phyloP scores from a whole-genome alignment of 2,329 filamentous ascomycete genomes.

The Fusarium odoratissimum region DNA sequence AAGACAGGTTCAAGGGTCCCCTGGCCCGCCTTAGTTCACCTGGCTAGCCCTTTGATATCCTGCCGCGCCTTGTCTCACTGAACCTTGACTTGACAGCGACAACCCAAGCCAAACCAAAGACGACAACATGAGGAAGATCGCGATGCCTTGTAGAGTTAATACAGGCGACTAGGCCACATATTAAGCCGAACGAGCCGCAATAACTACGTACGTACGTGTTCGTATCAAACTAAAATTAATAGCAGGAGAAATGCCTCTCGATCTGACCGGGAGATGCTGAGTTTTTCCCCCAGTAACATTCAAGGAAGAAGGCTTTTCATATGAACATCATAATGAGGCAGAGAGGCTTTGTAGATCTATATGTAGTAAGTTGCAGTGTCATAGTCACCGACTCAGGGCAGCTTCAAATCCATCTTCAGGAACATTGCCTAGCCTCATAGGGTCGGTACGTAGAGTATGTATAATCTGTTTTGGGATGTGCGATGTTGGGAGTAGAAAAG shows the following conservation, averaged over 20 bases:
- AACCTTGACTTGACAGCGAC: constrained; percentile 27
- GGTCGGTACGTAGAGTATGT: constrained; percentile 2
- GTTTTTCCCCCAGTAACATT: constrained; percentile 13
- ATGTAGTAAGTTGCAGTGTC: neutral
- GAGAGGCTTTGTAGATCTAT: neutral
- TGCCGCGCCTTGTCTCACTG: constrained; percentile 32
- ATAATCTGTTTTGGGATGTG: constrained; percentile 6
- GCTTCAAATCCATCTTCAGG: neutral
- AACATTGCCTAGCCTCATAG: constrained; percentile 13
- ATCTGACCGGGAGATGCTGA: constrained; percentile 11
- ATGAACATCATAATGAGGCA: constrained; percentile 1
- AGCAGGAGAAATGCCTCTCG: constrained; percentile 9
- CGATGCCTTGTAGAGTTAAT: constrained; percentile 13
- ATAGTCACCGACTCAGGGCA: neutral
- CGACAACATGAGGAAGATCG: constrained; percentile 15
- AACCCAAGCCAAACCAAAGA: constrained; percentile 13
- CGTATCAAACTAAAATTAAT: neutral
- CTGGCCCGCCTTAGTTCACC: constrained; percentile 22
- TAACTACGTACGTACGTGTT: neutral
- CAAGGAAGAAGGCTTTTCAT: neutral
- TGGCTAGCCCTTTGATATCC: constrained; percentile 10
- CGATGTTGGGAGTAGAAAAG: constrained; percentile 6
- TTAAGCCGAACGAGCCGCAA: constrained; percentile 16
- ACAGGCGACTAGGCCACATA: neutral
- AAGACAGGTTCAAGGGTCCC: constrained; percentile 19